Evolutionary conservation across 352 stramenopile species (phyloP).

Genomic region (Pythium diclinum): DNA sequence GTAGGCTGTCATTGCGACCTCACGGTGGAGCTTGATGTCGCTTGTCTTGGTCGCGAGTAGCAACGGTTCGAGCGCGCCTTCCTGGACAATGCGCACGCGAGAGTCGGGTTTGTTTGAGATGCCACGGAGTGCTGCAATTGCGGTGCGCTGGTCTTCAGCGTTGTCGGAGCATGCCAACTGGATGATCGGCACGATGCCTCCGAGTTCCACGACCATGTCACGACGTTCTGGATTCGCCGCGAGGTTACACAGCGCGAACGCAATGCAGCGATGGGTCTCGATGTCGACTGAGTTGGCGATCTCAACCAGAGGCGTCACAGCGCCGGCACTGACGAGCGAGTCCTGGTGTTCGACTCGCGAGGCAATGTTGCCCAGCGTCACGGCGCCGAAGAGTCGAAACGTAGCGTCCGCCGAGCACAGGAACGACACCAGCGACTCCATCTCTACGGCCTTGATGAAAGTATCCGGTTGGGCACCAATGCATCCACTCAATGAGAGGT

Average conservation of each 20-base stretch:
- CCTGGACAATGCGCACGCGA: slow-evolving; percentile 84
- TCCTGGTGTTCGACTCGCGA: slow-evolving; percentile 71
- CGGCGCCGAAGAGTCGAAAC: slow-evolving; percentile 94
- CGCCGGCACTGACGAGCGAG: slow-evolving; percentile 79
- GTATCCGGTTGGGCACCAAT: slow-evolving; percentile 88
- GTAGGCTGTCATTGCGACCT: slow-evolving; percentile 89
- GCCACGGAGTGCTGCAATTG: slow-evolving; percentile 89
- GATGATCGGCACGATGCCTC: slow-evolving; percentile 94
- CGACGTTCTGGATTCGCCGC: slow-evolving; percentile 82
- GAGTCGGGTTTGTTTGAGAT: slow-evolving; percentile 83
- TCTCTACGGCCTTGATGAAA: slow-evolving; percentile 89
- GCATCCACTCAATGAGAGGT: slow-evolving; percentile 94
- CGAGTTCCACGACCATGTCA: slow-evolving; percentile 90
- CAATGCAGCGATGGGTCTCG: slow-evolving; percentile 95
- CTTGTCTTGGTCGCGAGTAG: slow-evolving; percentile 72
- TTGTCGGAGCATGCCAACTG: slow-evolving; percentile 91
- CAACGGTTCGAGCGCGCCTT: slow-evolving; percentile 89
- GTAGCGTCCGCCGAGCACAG: slow-evolving; percentile 94
- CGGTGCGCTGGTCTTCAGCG: slow-evolving; percentile 85
- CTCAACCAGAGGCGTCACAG: slow-evolving; percentile 90
- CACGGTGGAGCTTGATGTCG: slow-evolving; percentile 76
- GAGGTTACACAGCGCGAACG: slow-evolving; percentile 95
- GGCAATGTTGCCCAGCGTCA: slow-evolving; percentile 95
- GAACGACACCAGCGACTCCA: slow-evolving; percentile 91
- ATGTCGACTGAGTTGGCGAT: slow-evolving; percentile 90